Conservation (phyloP, 163 green algal species). For the Scenedesmus sp. region DNA sequence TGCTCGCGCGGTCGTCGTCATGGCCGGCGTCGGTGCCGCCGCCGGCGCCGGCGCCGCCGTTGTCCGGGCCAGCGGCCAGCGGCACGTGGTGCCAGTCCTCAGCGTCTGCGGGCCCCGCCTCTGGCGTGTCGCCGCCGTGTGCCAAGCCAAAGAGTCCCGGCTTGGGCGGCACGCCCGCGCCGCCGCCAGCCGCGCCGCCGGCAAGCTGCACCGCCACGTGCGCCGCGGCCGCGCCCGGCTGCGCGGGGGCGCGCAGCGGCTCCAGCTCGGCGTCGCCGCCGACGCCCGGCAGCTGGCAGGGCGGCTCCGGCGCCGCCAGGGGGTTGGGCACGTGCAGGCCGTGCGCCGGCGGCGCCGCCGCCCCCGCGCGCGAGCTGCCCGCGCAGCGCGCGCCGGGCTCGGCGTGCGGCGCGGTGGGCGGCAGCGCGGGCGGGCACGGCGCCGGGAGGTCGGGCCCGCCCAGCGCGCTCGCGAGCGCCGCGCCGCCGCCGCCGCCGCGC, state of each 20-base stretch:
- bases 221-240: no score
- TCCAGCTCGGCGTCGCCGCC: no score
- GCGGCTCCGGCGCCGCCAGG: constrained; percentile 19
- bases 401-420: not conserved
- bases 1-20: constrained; percentile 1
- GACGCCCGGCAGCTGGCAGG: constrained; percentile 4
- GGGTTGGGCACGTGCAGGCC: constrained; percentile 30
- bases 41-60: not conserved
- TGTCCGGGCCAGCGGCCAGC: not conserved
- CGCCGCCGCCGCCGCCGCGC: constrained; percentile 10
- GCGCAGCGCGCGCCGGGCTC: not conserved
- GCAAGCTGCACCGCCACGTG: constrained; percentile 31
- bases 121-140: no score
- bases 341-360: not conserved
- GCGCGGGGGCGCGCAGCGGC: no score
- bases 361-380: not conserved
- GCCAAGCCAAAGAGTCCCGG: no score
- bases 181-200: not conserved
- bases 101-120: no score
- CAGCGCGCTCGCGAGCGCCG: constrained; percentile 2
- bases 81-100: constrained; percentile 14
- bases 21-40: not conserved
- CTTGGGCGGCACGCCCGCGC: not conserved
- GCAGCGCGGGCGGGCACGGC: constrained; percentile 9
- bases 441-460: constrained; percentile 7